Percentiles rank a stretch among this genome's conserved stretches.
Evolutionary conservation across 441 rosid genomes (phyloP).

Genomic region (Hura crepitans): DNA sequence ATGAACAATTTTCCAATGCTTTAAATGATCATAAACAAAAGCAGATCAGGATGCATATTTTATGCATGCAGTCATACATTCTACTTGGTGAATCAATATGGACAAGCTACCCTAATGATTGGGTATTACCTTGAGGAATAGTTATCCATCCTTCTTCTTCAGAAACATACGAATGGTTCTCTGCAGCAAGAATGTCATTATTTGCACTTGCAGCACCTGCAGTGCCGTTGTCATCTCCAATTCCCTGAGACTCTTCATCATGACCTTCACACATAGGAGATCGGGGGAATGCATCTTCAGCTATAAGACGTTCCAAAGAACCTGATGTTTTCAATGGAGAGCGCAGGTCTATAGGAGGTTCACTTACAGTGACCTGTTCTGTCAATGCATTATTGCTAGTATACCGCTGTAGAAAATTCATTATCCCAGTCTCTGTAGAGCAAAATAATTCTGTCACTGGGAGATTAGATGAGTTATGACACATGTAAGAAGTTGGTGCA

Average conservation of each 20-base stretch:
- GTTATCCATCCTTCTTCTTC: conserved; percentile 91
- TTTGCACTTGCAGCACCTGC: conserved; percentile 31
- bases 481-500: neutral
- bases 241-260: conserved; percentile 30
- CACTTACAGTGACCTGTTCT: conserved; percentile 49
- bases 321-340: conserved; percentile 31
- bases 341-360: conserved; percentile 36
- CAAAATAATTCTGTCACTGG: neutral
- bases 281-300: conserved; percentile 55
- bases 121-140: conserved; percentile 64
- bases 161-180: conserved; percentile 64
- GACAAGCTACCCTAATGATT: neutral
- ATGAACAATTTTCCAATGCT: neutral
- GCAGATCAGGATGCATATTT: neutral
- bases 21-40: neutral
- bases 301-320: conserved; percentile 61
- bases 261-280: conserved; percentile 42
- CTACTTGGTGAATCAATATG: neutral
- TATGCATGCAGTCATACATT: neutral
- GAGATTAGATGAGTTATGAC: neutral
- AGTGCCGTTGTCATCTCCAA: conserved; percentile 37
- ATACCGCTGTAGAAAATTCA: conserved; percentile 85
- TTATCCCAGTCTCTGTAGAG: conserved; percentile 31
- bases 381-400: conserved; percentile 35
- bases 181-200: conserved; percentile 32